Evolutionary conservation across 345 rosid genomes (phyloP), one percentile per base, ranked within the genome.

Genomic region (Capsella bursapastoris): DNA sequence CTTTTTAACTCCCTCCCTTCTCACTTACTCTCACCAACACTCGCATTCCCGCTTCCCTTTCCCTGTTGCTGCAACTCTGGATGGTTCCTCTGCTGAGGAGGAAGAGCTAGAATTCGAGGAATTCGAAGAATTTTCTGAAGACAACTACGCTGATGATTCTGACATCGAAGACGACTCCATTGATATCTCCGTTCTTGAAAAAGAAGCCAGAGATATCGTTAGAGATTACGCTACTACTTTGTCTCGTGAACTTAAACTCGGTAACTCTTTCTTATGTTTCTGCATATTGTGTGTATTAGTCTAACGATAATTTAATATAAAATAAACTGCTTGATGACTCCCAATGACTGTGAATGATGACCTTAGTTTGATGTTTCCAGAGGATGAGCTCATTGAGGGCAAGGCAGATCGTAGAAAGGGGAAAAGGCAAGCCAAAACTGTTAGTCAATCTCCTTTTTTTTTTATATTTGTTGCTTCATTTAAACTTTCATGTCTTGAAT

Each of bases 181-280:
- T 51, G 98, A 91, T 63, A 70, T 83, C 45, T 84, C 86, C 35
- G 80, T 72, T 48, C 88, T 93, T 8, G 94, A 93, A 74, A 76
- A 81, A 38, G 96, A 93, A 81, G 98, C 97, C 0, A 71, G 76
- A 43, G 84, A 66, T n/a, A 92, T 85, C 14, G 97, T 76, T 29
- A 76, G 74, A 7, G 92, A 89, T 47, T 91, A 77, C 58, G 78
- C 94, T 15, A 40, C 79, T 4, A 86, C 86, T n/a, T 72, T 93
- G 57, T 89, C 91, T 69, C 85, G 85, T 58, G 77, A 86, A 56
- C 78, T 93, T n/a, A 83, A 27, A 73, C 76, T 86, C 55, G 93
- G 97, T 93, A 80, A 72, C 34, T 52, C 13, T 35, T 68, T 25
- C 43, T 1, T 38, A 1, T 38, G 43, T 9, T 38, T 53, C 1